Evolutionary conservation across 495 filamentous ascomycete species (phyloP), one percentile per base, ranked within the genome.

Genomic region (Penicillium verhagenii): DNA sequence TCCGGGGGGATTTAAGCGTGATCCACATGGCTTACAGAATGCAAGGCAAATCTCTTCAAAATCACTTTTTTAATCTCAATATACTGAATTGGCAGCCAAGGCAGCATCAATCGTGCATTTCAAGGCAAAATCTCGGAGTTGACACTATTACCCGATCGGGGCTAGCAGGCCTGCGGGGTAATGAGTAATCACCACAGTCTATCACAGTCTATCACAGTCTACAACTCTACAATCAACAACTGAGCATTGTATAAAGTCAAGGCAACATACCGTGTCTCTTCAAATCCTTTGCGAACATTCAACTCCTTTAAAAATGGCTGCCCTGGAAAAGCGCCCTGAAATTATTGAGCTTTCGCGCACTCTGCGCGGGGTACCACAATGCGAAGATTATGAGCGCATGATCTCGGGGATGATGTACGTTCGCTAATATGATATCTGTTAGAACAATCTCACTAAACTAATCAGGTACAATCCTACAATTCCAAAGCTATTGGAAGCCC

Each of bases 351-450:
- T 73, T 24, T 74, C 80, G 16, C 74, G 64, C 25, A 58, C 47
- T 14, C 63, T 83, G 7, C 49, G 63, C 33, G 56, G 75, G 26
- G 60, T 77, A 0, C 74, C 74, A 3, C 69, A 73, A 70, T 72
- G 78, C 46, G 74, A 79, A 10, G 74, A 81, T 38, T 81, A 79
- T 47, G 79, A 81, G 58, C 71, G 74, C 16, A 82, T 82, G 79
- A 76, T 81, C 33, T 80, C 78, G 0, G 78, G 79, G 1, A 79
- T 81, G 77, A 60, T 78, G 77, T 79, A 60, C 35, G 66, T 61
- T 45, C 23, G 21, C 21, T 43, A 8, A 19, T 5, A 24, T 6
- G 3, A 19, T 5, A 24, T 6, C 19, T 0, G n/a, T 43, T 1
- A 43, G 1, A 9, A 13, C 7, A 13, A 28, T 11, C 11, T 43